Evolutionary conservation across 495 filamentous ascomycete species (phyloP), one percentile per base, ranked within the genome.

Genomic region (Xanthoparmelia taractica): DNA sequence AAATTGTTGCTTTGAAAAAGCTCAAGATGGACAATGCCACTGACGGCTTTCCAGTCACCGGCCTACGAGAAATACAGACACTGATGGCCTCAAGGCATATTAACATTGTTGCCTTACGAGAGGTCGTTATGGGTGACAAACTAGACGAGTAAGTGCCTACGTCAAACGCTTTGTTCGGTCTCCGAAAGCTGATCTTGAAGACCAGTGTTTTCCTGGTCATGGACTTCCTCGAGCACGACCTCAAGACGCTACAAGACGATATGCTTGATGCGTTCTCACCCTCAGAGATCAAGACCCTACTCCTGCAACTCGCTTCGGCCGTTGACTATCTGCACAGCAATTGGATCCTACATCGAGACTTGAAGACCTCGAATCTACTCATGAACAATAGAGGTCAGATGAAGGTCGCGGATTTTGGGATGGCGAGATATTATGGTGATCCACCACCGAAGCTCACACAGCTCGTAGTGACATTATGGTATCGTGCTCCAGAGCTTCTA

Each of bases 201-300:
- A 66, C 70, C 72, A 92, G 90, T 78, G 86, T 96, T 66, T 97
- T 88, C 78, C 85, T 98, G 57, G 94, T 98, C 63, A 92, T 98
- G 84, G 92, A 96, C 74, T 98, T 97, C 77, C 80, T 96, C 71
- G 93, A 97, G 79, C 94, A 98, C 79, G 94, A 98, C 74, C 87
- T 98, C 64, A 96, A 96, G 77, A 89, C 89, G 63, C 82, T 98
- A 63, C 87, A 93, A 64, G 89, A 95, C 67, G 89, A 92, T 70
- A 96, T 97, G 91, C 81, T 86, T 57, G 91, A 97, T 68, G 92
- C 93, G 0, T 98, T 98, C 75, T 82, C 95, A 57, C 86, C 89
- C 18, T 96, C 92, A 38, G 94, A 98, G 72, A 86, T 88, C 70
- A 98, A 98, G 75, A 93, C 91, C 0, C 81, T 98, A 4, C 80